A percentile compares a stretch with the other conserved stretches of the same genome.
These are phyloP conservation scores for Phytophthora pluvialis DNA, from an alignment of 352 stramenopile genomes.

Conservation along the genomic window DNA sequence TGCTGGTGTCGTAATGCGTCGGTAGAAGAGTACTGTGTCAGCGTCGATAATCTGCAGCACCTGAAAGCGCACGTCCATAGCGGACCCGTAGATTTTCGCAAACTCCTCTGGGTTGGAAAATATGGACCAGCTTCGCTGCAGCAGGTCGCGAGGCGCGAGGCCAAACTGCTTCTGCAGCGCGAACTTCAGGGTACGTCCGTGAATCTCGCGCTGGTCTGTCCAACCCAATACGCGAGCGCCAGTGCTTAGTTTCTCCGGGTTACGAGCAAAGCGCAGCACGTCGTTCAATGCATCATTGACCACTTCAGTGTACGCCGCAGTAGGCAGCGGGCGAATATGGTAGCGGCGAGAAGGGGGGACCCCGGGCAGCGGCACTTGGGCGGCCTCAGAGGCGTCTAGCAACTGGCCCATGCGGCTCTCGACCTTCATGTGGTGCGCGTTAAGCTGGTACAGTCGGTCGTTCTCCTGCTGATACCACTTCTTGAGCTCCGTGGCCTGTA, in stretches of 20 bases:
- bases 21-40: slow-evolving; percentile 67
- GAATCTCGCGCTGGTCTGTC: slow-evolving; percentile 66
- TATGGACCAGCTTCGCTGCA: slow-evolving; percentile 62
- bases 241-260: slow-evolving; percentile 51
- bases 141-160: slow-evolving; percentile 47
- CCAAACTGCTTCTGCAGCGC: slow-evolving; percentile 65
- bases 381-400: slow-evolving; percentile 47
- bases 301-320: slow-evolving; percentile 47
- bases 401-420: slow-evolving; percentile 61
- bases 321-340: slow-evolving; percentile 41
- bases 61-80: slow-evolving; percentile 52
- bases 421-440: slow-evolving; percentile 57
- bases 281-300: slow-evolving; percentile 55
- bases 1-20: slow-evolving; percentile 43
- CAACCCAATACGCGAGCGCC: slow-evolving; percentile 64
- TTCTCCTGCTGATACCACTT: slow-evolving; percentile 58
- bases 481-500: slow-evolving; percentile 53
- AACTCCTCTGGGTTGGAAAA: slow-evolving; percentile 58
- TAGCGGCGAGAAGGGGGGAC: slow-evolving; percentile 31
- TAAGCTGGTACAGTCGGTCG: slow-evolving; percentile 56
- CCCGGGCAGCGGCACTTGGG: slow-evolving; percentile 29
- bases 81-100: slow-evolving; percentile 52
- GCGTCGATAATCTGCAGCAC: slow-evolving; percentile 57
- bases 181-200: slow-evolving; percentile 56
- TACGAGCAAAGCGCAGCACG: slow-evolving; percentile 55